Evolutionary conservation across 164 flowering plant genomes (phyloP).

Genomic region (Warburgia ugandensis): DNA sequence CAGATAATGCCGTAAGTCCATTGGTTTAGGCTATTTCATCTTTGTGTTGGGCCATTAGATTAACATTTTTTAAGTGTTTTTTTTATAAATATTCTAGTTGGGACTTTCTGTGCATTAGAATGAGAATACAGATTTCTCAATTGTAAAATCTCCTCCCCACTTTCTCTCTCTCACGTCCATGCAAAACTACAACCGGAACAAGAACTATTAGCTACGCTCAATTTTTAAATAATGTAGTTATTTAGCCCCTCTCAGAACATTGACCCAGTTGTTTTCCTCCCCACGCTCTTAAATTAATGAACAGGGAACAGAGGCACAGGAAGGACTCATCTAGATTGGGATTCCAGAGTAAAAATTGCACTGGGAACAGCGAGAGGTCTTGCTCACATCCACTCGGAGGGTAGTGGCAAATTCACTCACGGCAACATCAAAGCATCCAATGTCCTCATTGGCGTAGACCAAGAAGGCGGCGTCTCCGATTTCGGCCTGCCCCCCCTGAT

Average conservation of each 20-base stretch:
- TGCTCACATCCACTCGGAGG: conserved; percentile 55
- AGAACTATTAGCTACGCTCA: neutral
- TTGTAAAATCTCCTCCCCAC: too few species aligned
- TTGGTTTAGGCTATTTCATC: too few species aligned
- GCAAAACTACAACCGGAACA: too few species aligned
- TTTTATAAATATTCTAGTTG: too few species aligned
- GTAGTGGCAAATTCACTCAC: conserved; percentile 50
- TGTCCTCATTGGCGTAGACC: conserved; percentile 55
- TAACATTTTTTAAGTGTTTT: too few species aligned
- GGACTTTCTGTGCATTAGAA: too few species aligned
- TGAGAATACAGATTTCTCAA: too few species aligned
- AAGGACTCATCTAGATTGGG: conserved; percentile 73
- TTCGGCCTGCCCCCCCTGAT: conserved; percentile 69
- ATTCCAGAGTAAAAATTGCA: conserved; percentile 51
- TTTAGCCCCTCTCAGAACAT: neutral
- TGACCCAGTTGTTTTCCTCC: neutral
- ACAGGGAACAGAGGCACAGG: conserved; percentile 72
- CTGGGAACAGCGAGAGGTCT: conserved; percentile 80
- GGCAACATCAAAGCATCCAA: conserved; percentile 85
- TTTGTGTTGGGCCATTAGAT: too few species aligned
- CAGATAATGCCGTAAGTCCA: too few species aligned
- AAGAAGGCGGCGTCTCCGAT: conserved; percentile 63
- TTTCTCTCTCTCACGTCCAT: too few species aligned
- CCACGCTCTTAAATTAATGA: neutral
- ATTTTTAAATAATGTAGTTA: neutral